Base-by-base conservation (phyloP, 208 protist species). In the Leptomonas seymouri region DNA sequence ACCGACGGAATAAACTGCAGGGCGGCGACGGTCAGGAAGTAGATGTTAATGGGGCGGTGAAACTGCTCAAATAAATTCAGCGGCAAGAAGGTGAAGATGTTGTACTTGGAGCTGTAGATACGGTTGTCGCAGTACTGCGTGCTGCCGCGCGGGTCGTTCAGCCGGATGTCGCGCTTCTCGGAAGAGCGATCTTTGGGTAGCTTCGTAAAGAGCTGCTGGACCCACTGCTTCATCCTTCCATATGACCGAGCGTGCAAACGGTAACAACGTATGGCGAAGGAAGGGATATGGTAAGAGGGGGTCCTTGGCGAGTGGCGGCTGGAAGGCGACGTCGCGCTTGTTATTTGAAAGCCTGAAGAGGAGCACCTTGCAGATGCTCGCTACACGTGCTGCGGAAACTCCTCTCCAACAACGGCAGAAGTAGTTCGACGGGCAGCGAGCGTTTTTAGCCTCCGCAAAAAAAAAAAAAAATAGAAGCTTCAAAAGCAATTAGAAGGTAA, bases 51-150 rank as follows among this genome's bases (percentile, higher is more conserved):
- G 44, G 94, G 84, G 5, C 93, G 81, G n/a, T 85, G 73, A 54
- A 99, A 98, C 82, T 99, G 98, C 60, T 98, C 96, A 56, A 85
- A 98, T 6, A 99, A 75, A 56, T 98, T 98, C 31, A 97, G 77
- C 21, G 95, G 95, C 3, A 99, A 58, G 71, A 99, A 99, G 28
- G 87, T 98, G 16, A 97, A 53, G 20, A 97, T 27, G 46, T 87
- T 98, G 78, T 98, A 99, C 81, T 98, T 98, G n/a, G 91, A 84
- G 59, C 93, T 98, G 44, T 34, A 87, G 25, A 99, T 85, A 39
- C 67, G 68, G 69, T 99, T 98, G 71, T 73, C 69, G 51, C 84
- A 87, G 67, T 81, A 86, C 57, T 74, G 59, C 12, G 9, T 50
- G 15, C 48, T 27, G 21, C 30, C 59, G 23, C 41, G 51, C 36